Conservation (phyloP, 768 basidiomycete species). For the Panus rudis region DNA sequence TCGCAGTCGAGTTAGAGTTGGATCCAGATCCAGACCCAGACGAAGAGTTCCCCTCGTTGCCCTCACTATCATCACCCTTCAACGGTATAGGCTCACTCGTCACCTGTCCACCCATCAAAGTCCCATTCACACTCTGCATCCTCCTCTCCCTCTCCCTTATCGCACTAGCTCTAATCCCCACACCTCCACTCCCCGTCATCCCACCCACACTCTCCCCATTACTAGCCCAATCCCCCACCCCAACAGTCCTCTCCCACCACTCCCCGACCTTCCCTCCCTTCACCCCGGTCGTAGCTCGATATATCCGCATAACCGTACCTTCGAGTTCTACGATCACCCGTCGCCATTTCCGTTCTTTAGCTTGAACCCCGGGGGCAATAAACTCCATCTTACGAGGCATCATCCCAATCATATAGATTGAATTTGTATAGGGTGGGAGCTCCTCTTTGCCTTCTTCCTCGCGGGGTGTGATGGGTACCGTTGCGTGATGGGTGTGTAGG, state of each 20-base stretch:
- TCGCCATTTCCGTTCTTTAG: constrained; percentile 89
- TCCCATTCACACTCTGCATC: background rate
- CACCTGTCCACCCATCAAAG: background rate
- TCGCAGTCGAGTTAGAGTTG: constrained; percentile 6
- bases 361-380: constrained; percentile 72
- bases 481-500: constrained; percentile 18
- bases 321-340: constrained; percentile 83
- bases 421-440: constrained; percentile 78
- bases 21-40: constrained; percentile 11
- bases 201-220: constrained; percentile 10
- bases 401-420: constrained; percentile 70
- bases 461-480: constrained; percentile 33
- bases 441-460: constrained; percentile 84
- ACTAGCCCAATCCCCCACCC: constrained; percentile 53
- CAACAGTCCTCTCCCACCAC: constrained; percentile 76
- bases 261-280: constrained; percentile 48
- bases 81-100: constrained; percentile 4
- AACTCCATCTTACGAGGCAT: constrained; percentile 96
- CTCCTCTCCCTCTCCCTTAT: constrained; percentile 21
- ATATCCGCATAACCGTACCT: constrained; percentile 83
- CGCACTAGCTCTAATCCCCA: constrained; percentile 19
- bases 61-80: constrained; percentile 14
- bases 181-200: constrained; percentile 13
- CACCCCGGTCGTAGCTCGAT: constrained; percentile 39
- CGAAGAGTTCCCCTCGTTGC: constrained; percentile 9